These are phyloP conservation scores for Dillenia suffruticosa DNA, from an alignment of 164 flowering plant genomes.

Conservation along the genomic window DNA sequence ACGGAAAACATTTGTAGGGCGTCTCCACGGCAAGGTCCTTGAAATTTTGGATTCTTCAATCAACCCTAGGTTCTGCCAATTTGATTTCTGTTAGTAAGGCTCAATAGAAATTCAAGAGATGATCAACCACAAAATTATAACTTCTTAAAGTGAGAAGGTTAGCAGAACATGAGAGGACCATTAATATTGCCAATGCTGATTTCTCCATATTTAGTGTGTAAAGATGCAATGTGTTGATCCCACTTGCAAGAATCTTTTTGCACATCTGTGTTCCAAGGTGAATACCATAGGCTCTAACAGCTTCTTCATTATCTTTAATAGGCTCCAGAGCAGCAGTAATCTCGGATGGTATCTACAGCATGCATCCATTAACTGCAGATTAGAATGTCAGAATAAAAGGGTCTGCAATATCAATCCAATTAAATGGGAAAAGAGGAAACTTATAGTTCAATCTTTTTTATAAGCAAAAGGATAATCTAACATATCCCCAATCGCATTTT, in stretches of 20 bases:
- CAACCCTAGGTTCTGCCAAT: constrained; percentile 82
- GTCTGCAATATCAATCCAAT: too few relatives aligned
- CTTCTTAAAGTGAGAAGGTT: constrained; percentile 2
- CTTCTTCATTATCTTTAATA: constrained; percentile 96
- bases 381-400: background rate
- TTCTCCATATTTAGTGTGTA: constrained; percentile 95
- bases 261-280: constrained; percentile 99
- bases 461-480: too few relatives aligned
- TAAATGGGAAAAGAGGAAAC: too few relatives aligned
- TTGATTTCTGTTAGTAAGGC: constrained; percentile 7
- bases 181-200: constrained; percentile 82
- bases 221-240: constrained; percentile 87
- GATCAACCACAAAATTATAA: background rate
- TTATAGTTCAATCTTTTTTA: too few relatives aligned
- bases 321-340: constrained; percentile 84
- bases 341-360: constrained; percentile 70
- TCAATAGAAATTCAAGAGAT: background rate
- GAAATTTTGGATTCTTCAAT: constrained; percentile 79
- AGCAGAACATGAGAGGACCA: constrained; percentile 36
- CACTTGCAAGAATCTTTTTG: constrained; percentile 86
- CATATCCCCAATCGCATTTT: too few relatives aligned
- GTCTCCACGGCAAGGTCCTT: constrained; percentile 93
- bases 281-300: constrained; percentile 84
- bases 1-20: constrained; percentile 79
- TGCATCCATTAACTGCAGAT: constrained; percentile 6